These are phyloP conservation scores for Candida broadrunensis DNA, from an alignment of 805 yeast genomes.

Conservation along the genomic window DNA sequence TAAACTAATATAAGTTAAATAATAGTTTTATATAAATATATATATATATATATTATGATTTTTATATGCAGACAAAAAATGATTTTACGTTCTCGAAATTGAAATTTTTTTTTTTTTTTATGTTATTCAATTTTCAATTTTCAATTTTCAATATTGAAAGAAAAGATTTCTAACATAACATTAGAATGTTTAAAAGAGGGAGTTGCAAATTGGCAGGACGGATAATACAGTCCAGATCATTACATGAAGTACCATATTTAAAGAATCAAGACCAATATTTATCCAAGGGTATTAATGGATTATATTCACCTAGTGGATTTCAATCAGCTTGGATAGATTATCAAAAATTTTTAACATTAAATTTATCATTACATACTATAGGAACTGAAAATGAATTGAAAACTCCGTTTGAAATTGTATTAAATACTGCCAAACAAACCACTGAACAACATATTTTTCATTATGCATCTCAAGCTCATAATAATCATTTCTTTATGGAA, in stretches of 20 bases:
- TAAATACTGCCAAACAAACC: constrained; percentile 64
- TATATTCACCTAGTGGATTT: constrained; percentile 66
- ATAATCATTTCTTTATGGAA: constrained; percentile 85
- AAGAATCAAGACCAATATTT: constrained; percentile 36
- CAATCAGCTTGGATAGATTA: constrained; percentile 76
- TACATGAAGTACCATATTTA: constrained; percentile 67
- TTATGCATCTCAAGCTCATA: constrained; percentile 86
- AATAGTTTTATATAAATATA: no score
- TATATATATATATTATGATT: no score
- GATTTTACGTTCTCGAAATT: no score
- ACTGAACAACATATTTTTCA: constrained; percentile 73
- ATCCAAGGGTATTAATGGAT: constrained; percentile 56
- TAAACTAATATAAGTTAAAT: background rate
- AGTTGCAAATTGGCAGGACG: background rate
- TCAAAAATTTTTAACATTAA: constrained; percentile 63
- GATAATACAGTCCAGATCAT: constrained; percentile 9
- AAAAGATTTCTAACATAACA: background rate
- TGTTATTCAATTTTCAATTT: no score
- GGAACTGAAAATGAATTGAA: constrained; percentile 81
- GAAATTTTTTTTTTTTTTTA: background rate
- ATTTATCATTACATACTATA: constrained; percentile 59
- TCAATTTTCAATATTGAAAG: background rate
- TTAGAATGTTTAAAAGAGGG: background rate
- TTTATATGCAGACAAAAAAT: no score
- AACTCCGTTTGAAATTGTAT: constrained; percentile 66